Base-by-base conservation (phyloP, 306 rosid genomes). In the Prunus mira region DNA sequence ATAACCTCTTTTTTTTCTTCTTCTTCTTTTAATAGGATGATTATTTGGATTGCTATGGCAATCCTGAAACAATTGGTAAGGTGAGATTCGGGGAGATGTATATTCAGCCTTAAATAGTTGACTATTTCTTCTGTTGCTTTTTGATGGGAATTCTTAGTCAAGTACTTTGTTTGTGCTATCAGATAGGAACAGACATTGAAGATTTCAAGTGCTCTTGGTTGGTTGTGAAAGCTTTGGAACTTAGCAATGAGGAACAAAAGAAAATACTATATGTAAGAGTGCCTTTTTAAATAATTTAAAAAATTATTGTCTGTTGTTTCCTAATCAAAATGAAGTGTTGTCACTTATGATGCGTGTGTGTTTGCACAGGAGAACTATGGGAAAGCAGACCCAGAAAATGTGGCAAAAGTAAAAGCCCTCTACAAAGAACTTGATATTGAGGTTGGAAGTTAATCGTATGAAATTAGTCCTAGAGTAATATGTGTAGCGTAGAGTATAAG, bases 201-300 rank as follows among this genome's bases (percentile, higher is more conserved):
- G 98, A 93, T 78, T 93, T 88, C 72, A 93, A 93, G 82, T 93
- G 98, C 84, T 93, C 98, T 80, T 93, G 97, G 98, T 69, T 93
- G 88, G 89, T 84, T 38, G 97, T 88, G 81, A 93, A 93, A 85
- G 98, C 98, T 9, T 64, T 91, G 87, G 98, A 93, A 72, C 88
- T 83, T 75, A 11, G 89, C 88, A 87, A 83, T 25, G 92, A 88
- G 67, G 68, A 88, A 73, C 98, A 93, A 82, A 93, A 91, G 98
- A 87, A 75, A 86, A 66, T 81, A 50, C 57, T 93, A 82, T 4
- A 78, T 83, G 97, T 91, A 22, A 80, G 82, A 60, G 67, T 69
- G 72, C 47, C 19, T n/a, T 27, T 76, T 22, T 41, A 67, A 32
- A 58, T 61, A 25, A 50, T 6, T 24, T 1, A 38, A 1, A 38